Conservation (phyloP, 441 rosid genomes). For the Capsella rubella region DNA sequence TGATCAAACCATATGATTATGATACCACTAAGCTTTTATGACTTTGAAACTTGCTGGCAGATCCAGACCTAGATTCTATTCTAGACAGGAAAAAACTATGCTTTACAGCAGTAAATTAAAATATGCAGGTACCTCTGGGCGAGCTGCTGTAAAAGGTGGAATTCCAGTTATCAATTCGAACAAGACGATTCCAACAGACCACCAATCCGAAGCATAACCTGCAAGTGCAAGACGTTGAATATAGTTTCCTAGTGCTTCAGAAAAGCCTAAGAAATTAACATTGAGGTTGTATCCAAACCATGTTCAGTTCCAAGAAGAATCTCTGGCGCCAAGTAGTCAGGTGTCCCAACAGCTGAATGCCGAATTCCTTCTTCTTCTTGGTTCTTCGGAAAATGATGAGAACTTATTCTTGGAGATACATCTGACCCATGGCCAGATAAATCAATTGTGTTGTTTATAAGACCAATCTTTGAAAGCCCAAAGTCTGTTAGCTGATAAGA, state of each 20-base stretch:
- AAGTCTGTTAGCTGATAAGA: constrained; percentile 87
- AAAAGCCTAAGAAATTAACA: background rate
- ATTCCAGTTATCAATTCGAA: constrained; percentile 83
- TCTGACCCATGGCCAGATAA: constrained; percentile 64
- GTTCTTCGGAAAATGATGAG: constrained; percentile 48
- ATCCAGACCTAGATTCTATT: constrained; percentile 30
- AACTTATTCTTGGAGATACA: constrained; percentile 48
- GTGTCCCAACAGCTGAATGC: constrained; percentile 84
- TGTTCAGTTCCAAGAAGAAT: constrained; percentile 92
- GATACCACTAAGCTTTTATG: constrained; percentile 22
- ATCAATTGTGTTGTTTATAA: constrained; percentile 79
- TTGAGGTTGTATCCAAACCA: constrained; percentile 54
- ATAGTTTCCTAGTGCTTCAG: constrained; percentile 27
- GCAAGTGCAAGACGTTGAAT: constrained; percentile 47
- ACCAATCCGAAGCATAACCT: constrained; percentile 91
- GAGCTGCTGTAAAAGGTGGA: constrained; percentile 79
- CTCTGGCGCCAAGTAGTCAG: constrained; percentile 92
- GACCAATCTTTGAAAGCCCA: constrained; percentile 89
- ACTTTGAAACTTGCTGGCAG: constrained; percentile 19
- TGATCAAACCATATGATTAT: constrained; percentile 7
- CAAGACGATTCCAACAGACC: constrained; percentile 92
- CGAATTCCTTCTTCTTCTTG: constrained; percentile 56
- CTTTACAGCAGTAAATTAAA: constrained; percentile 13
- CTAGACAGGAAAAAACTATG: constrained; percentile 11
- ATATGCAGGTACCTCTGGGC: constrained; percentile 66